Evolutionary conservation across 306 rosid genomes (phyloP).

Genomic region (Acacia acuminata): DNA sequence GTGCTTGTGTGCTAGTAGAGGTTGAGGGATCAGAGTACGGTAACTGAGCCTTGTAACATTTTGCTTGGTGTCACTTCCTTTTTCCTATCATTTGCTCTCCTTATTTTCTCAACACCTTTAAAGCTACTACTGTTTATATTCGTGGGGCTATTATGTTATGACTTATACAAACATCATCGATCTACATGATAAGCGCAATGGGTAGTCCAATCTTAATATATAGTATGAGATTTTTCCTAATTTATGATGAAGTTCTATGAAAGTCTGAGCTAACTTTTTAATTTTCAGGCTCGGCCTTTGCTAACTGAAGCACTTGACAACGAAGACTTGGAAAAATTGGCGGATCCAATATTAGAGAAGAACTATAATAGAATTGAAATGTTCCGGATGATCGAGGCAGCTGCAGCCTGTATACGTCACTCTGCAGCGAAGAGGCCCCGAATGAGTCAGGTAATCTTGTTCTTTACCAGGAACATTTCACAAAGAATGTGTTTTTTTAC

Average conservation of each 20-base stretch:
- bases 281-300: slow-evolving; percentile 82
- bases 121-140: neutral
- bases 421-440: slow-evolving; percentile 77
- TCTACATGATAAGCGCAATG: neutral
- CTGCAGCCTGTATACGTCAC: slow-evolving; percentile 93
- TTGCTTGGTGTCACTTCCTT: neutral
- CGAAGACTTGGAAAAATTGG: slow-evolving; percentile 59
- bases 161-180: neutral
- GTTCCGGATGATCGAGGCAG: slow-evolving; percentile 95
- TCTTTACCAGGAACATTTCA: neutral
- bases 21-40: neutral
- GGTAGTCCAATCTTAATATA: neutral
- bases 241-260: neutral
- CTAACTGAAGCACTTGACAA: slow-evolving; percentile 67
- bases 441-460: slow-evolving; percentile 78
- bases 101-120: neutral
- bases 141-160: neutral
- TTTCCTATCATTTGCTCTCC: neutral
- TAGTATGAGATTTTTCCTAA: neutral
- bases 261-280: neutral
- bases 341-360: slow-evolving; percentile 70
- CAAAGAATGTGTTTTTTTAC: neutral
- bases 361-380: slow-evolving; percentile 62
- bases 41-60: neutral
- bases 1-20: neutral